These are phyloP conservation scores for Intubia oerlemansii DNA, from an alignment of 2,329 filamentous ascomycete species.

Conservation along the genomic window DNA sequence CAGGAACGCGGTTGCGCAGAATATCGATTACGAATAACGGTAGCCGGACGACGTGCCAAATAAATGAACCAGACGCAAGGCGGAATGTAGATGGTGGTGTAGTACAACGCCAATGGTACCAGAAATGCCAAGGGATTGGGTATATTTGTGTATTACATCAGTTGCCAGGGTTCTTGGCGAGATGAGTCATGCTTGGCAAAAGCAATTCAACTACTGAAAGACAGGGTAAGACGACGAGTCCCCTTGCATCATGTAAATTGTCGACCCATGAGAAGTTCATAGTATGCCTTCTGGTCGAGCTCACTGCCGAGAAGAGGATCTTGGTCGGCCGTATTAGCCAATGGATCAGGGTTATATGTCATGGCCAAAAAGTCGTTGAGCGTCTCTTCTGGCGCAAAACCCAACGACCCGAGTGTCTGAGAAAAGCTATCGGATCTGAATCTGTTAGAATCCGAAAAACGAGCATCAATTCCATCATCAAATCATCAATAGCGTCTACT, in stretches of 20 bases:
- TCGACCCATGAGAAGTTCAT: conserved; percentile 17
- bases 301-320: conserved; percentile 13
- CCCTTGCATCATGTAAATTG: conserved; percentile 7
- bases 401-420: conserved; percentile 15
- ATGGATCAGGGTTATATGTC: conserved; percentile 15
- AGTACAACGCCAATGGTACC: too few species aligned
- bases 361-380: conserved; percentile 17
- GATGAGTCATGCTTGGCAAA: too few species aligned
- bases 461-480: too few species aligned
- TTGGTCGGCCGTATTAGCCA: conserved; percentile 10
- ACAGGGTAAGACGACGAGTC: too few species aligned
- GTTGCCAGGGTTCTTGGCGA: too few species aligned
- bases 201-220: too few species aligned
- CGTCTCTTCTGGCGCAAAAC: conserved; percentile 17
- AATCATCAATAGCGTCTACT: too few species aligned
- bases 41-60: neutral
- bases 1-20: too few species aligned
- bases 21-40: too few species aligned
- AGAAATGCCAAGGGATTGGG: too few species aligned
- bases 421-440: conserved; percentile 14
- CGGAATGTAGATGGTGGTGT: neutral
- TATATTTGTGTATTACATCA: too few species aligned
- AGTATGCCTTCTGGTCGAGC: conserved; percentile 16
- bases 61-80: neutral
- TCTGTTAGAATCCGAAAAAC: too few species aligned